Evolutionary conservation across 2,329 filamentous ascomycete genomes (phyloP).

Genomic region (Fusarium ambrosium): DNA sequence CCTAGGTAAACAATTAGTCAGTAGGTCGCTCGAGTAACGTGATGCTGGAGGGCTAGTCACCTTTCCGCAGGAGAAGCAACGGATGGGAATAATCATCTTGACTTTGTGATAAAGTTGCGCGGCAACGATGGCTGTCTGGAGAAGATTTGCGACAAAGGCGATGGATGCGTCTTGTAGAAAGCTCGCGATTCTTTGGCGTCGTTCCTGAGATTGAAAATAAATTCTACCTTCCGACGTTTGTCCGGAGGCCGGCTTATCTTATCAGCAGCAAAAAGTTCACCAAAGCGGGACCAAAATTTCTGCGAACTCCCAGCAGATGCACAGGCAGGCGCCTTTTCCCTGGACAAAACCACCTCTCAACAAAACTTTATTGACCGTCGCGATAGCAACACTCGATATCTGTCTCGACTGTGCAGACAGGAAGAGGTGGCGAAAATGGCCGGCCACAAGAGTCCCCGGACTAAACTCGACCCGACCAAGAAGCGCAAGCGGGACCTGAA

Average conservation of each 20-base stretch:
- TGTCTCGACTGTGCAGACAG: conserved; percentile 17
- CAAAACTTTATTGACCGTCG: conserved; percentile 22
- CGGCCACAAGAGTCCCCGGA: conserved; percentile 49
- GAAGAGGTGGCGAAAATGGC: conserved; percentile 50
- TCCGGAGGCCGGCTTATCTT: conserved; percentile 54
- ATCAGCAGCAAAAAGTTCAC: conserved; percentile 56
- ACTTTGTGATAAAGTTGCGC: conserved; percentile 34
- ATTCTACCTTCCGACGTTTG: conserved; percentile 49
- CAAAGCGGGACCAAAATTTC: conserved; percentile 57
- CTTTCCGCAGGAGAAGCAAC: conserved; percentile 99
- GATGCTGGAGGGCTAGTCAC: conserved; percentile 62
- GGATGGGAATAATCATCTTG: conserved; percentile 98
- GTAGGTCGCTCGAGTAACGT: conserved; percentile 21
- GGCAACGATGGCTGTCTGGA: conserved; percentile 18
- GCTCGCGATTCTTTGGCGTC: conserved; percentile 34
- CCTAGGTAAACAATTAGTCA: conserved; percentile 67
- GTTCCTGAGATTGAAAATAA: conserved; percentile 43
- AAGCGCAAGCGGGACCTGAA: conserved; percentile 63
- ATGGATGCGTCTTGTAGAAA: conserved; percentile 34
- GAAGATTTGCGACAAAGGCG: conserved; percentile 42
- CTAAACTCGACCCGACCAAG: conserved; percentile 55
- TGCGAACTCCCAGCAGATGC: conserved; percentile 42
- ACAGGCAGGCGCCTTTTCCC: conserved; percentile 30
- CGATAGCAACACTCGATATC: conserved; percentile 32
- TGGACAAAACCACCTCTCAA: conserved; percentile 30